Base-by-base conservation (phyloP, 345 rosid genomes). In the Anastatica hierochuntica region DNA sequence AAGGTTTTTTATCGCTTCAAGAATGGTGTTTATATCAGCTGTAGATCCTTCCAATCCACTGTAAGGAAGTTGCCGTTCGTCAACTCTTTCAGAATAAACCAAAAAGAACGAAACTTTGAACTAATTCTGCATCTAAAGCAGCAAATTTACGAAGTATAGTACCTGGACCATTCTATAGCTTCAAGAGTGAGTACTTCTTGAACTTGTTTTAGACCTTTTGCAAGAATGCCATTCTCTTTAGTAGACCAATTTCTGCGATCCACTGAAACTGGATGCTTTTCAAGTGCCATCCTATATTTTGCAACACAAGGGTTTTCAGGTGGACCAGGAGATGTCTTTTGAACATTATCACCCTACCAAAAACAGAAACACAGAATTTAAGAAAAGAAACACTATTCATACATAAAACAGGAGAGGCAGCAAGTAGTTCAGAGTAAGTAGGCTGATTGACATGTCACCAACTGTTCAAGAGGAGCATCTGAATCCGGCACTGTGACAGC, bases 261-360 rank as follows among this genome's bases (percentile, higher is more conserved):
- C 26, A 80, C 47, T 12, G 66, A 39, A 48, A 69, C 64, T 17
- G 86, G 88, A 72, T 58, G 79, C 42, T 53, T 67, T 40, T 36
- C 34, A 60, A 82, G 31, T 37, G 83, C 89, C 71, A 35, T 44
- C 69, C 68, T 74, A 58, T 82, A 82, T 42, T 67, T 77, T 35
- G 78, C 72, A 60, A 73, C 92, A 47, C 77, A 81, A 58, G 78
- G 70, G 63, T 88, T 85, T 65, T 88, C 87, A 23, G 65, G 70
- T 53, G 95, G 97, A 36, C 89, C 95, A 15, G 72, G 73, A 31
- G 77, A 47, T 48, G 46, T 50, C 61, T 62, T 72, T 58, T 71
- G n/a, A n/a, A n/a, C 73, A 56, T 60, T 76, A 56, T 63, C 68
- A 58, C 46, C 76, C 97, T 80, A 77, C 71, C 74, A 52, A 24